phyloP scores from a whole-genome alignment of 805 yeast genomes.

The Wickerhamiella dianesei region DNA sequence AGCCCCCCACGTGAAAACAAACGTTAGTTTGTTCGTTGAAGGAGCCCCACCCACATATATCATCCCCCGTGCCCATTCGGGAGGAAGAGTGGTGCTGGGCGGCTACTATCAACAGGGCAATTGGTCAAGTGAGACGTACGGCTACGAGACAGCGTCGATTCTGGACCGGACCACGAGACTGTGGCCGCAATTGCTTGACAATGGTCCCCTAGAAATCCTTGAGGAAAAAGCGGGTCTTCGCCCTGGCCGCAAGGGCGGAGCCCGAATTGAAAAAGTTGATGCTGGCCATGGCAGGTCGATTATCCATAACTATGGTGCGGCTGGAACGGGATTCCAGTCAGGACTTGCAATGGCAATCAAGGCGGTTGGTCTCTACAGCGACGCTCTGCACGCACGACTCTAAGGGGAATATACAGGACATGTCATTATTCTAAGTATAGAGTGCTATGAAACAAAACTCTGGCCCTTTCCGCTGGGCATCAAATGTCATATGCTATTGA shows the following conservation, averaged over 20 bases:
- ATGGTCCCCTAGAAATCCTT: slow-evolving; percentile 35
- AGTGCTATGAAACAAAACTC: too few species aligned
- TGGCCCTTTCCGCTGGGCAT: neutral
- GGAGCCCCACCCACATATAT: slow-evolving; percentile 41
- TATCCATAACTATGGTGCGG: slow-evolving; percentile 67
- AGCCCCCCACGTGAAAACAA: slow-evolving; percentile 55
- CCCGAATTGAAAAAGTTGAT: slow-evolving; percentile 46
- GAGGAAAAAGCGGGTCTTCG: slow-evolving; percentile 63
- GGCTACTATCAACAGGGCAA: slow-evolving; percentile 56
- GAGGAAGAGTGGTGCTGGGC: slow-evolving; percentile 58
- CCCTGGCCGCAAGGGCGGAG: slow-evolving; percentile 67
- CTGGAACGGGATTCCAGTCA: slow-evolving; percentile 66
- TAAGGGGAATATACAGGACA: neutral
- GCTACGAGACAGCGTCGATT: slow-evolving; percentile 47
- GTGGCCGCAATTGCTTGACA: slow-evolving; percentile 31
- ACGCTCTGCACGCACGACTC: neutral
- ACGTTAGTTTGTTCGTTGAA: slow-evolving; percentile 23
- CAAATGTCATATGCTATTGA: neutral
- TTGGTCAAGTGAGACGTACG: slow-evolving; percentile 48
- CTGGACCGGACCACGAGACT: slow-evolving; percentile 42
- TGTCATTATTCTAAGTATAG: neutral
- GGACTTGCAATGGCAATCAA: slow-evolving; percentile 50
- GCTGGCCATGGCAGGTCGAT: slow-evolving; percentile 29
- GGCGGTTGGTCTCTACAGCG: slow-evolving; percentile 22
- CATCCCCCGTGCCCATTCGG: slow-evolving; percentile 57